A percentile compares a stretch with the other conserved stretches of the same genome.
Evolutionary conservation across 2,329 filamentous ascomycete species (phyloP).

Genomic region (Pseudovirgaria hyperparasitica): DNA sequence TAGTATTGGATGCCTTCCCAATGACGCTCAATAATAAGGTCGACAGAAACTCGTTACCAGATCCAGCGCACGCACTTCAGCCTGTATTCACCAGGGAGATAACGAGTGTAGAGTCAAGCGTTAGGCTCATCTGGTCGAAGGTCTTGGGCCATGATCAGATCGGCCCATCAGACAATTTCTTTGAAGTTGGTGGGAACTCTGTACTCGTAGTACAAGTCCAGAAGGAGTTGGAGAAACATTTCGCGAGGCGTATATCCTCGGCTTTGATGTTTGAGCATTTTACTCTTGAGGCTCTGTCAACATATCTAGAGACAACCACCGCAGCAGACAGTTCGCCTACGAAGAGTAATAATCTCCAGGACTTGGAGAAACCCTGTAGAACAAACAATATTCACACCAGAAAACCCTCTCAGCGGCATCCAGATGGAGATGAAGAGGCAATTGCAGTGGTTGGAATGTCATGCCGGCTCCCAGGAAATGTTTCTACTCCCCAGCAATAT

Average conservation of each 20-base stretch:
- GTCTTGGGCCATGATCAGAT: constrained; percentile 5
- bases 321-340: too few relatives aligned
- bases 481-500: constrained; percentile 13
- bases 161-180: constrained; percentile 22
- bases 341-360: too few relatives aligned
- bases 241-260: constrained; percentile 10
- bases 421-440: too few relatives aligned
- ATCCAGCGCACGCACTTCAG: too few relatives aligned
- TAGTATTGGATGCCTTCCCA: not conserved
- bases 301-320: too few relatives aligned
- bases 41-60: too few relatives aligned
- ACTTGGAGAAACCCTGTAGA: too few relatives aligned
- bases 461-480: constrained; percentile 18
- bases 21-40: constrained; percentile 2
- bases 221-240: constrained; percentile 11
- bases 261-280: constrained; percentile 12
- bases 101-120: constrained; percentile 5
- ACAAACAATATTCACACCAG: too few relatives aligned
- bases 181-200: constrained; percentile 27
- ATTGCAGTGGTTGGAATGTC: too few relatives aligned
- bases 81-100: too few relatives aligned
- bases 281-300: constrained; percentile 15
- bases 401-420: too few relatives aligned
- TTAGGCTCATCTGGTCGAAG: constrained; percentile 9
- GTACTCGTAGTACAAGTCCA: constrained; percentile 27